Base-by-base conservation (phyloP, 345 rosid genomes). In the Trapa bicornis region DNA sequence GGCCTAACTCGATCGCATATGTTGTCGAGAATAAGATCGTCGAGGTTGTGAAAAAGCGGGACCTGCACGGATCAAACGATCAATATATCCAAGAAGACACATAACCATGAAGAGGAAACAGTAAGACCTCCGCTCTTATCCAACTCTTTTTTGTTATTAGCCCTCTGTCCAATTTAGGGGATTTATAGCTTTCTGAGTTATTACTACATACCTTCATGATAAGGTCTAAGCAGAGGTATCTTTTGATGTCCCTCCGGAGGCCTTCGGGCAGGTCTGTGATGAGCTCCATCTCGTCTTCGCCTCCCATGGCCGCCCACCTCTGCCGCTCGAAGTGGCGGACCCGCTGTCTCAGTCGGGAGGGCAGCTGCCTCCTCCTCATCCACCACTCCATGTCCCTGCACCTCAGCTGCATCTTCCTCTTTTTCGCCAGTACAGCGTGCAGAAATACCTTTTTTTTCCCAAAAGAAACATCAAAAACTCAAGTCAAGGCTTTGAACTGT, bases 281-380 rank as follows among this genome's bases (percentile, higher is more conserved):
- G 66, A 83, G 71, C 68, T 86, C 85, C 73, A 84, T 80, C 78
- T 85, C 98, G 48, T 86, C 87, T 73, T 87, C 91, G 8, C 87
- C 96, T 69, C 91, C 98, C 84, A 81, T 79, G 42, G 78, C 72
- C 10, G 77, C 74, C 93, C 98, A 92, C 65, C 81, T 86, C 60
- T 92, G 91, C 65, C 79, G 77, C 62, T 89, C 96, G 43, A 71
- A 92, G 70, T 82, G 89, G 52, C 93, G 87, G 13, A 92, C 96
- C 77, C 98, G 77, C 48, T 81, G 84, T 70, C 96, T 80, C 74
- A 89, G 71, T 65, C 79, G 73, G 37, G 91, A 86, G 13, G 98
- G 97, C 61, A 93, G 72, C 79, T 93, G 98, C 75, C 98, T 80
- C 65, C 97, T 73, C 68, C 80, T 82, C 98, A 89, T 89, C 98